These are phyloP conservation scores for Ploettnerulaceae sp. DNA, from an alignment of 2,329 filamentous ascomycete genomes.

Conservation along the genomic window DNA sequence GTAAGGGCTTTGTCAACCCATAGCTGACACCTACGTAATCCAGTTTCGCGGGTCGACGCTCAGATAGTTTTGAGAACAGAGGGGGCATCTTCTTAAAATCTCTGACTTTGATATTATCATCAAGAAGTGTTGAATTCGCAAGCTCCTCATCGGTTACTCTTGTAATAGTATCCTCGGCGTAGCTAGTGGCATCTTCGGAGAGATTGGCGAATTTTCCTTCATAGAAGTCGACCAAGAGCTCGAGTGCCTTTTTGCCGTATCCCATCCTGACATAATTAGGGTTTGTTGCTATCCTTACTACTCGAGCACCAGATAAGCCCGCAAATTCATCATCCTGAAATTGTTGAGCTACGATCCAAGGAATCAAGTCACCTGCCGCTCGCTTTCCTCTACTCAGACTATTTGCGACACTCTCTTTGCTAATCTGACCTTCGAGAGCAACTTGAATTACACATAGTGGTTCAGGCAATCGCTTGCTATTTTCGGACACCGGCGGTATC, in stretches of 20 bases:
- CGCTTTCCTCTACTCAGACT: constrained; percentile 83
- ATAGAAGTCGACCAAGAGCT: constrained; percentile 87
- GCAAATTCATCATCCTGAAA: constrained; percentile 98
- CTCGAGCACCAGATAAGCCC: constrained; percentile 80
- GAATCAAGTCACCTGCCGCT: constrained; percentile 88
- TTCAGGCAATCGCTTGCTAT: constrained; percentile 75
- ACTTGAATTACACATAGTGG: constrained; percentile 94
- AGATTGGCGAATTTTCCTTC: constrained; percentile 86
- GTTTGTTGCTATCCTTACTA: constrained; percentile 94
- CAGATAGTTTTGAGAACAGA: constrained; percentile 80
- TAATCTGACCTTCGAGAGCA: constrained; percentile 90
- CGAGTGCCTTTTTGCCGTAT: constrained; percentile 83
- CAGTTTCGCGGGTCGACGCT: constrained; percentile 72
- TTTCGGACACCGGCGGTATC: constrained; percentile 76
- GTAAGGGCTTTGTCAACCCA: constrained; percentile 78
- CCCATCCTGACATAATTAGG: constrained; percentile 91
- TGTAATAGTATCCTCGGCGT: constrained; percentile 57
- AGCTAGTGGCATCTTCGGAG: constrained; percentile 60
- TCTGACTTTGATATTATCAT: constrained; percentile 84
- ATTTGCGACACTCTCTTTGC: constrained; percentile 84
- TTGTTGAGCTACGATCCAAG: constrained; percentile 95
- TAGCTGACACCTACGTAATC: constrained; percentile 97
- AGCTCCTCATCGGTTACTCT: constrained; percentile 81
- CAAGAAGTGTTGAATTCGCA: constrained; percentile 66
- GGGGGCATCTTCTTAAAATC: constrained; percentile 92